These are phyloP conservation scores for Pythium oligandrum DNA, from an alignment of 352 stramenopile species.

Conservation along the genomic window DNA sequence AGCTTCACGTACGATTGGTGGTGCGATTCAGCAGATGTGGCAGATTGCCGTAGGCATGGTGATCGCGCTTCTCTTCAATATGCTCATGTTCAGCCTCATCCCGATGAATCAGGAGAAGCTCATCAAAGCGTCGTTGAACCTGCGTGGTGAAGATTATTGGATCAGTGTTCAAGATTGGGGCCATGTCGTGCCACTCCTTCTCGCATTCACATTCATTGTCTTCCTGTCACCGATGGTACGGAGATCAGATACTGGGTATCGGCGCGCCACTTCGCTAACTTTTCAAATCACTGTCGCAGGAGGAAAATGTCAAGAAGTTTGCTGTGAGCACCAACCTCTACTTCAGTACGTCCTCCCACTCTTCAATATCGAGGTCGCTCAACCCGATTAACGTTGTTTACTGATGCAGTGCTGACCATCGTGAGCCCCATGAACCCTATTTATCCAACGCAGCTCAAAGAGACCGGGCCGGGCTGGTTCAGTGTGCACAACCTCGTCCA, in stretches of 20 bases:
- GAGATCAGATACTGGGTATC: not conserved
- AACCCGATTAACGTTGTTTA: conserved; percentile 1
- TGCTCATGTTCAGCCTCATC: conserved; percentile 50
- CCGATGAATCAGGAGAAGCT: conserved; percentile 44
- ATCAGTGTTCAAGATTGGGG: conserved; percentile 62
- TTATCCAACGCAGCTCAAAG: conserved; percentile 38
- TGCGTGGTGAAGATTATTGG: conserved; percentile 51
- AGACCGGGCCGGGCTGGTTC: conserved; percentile 39
- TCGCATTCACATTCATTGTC: conserved; percentile 60
- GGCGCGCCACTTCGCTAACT: too few relatives aligned
- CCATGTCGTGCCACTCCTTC: conserved; percentile 49
- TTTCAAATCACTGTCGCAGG: conserved; percentile 9
- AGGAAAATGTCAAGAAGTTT: conserved; percentile 76
- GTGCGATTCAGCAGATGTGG: conserved; percentile 58
- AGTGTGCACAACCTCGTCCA: conserved; percentile 49
- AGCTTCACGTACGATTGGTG: conserved; percentile 49
- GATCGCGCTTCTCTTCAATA: conserved; percentile 73
- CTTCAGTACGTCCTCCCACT: conserved; percentile 38
- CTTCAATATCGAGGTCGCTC: not conserved
- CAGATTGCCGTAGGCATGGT: conserved; percentile 67
- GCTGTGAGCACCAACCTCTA: conserved; percentile 72
- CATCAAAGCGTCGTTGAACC: conserved; percentile 37
- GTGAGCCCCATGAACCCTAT: conserved; percentile 66
- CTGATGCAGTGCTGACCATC: conserved; percentile 42
- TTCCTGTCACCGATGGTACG: conserved; percentile 52